Evolutionary conservation across 352 stramenopile genomes (phyloP), one percentile per base, ranked within the genome.

Genomic region (Phytophthora tentaculata): DNA sequence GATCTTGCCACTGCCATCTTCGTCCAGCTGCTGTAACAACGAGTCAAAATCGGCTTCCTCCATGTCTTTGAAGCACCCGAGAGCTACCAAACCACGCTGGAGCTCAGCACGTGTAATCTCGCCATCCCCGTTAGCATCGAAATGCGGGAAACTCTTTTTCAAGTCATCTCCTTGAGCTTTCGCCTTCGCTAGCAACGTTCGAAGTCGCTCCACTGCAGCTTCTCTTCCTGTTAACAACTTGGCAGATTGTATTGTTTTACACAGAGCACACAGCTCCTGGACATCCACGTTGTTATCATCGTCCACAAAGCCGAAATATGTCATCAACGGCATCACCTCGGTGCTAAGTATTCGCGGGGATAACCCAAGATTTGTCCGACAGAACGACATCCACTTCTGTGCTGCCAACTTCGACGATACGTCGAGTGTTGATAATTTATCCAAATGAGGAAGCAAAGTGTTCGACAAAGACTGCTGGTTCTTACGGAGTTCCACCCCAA

Each of bases 91-190:
- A 3, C 80, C 80, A 5, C 37, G 37, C 20, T 78, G 76, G 5
- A 97, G 77, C 62, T 96, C 89, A 0, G 51, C 51, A 17, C 70
- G 62, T 0, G 84, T 87, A 29, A 95, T 74, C 51, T 83, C 62
- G 1, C 85, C 83, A 17, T 84, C 84, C 2, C 71, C 67, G 58
- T 95, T 71, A 0, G 73, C 74, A 63, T 95, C 87, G 66, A 95
- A 95, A 57, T 95, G 85, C 1, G 49, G 45, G 71, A 91, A 91
- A 23, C 80, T 83, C 37, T 65, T 67, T 14, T 68, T 58, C 2
- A 87, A n/a, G 39, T 89, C 69, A 16, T 88, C 64, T 1, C 83
- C 83, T 64, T 84, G 61, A 1, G 61, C 56, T 28, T 76, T 74
- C 9, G 81, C 81, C 22, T 81, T 78, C 1, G 39, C 9, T 16